A percentile compares a stretch with the other conserved stretches of the same genome.
These are phyloP conservation scores for Amanita exitialis DNA, from an alignment of 768 basidiomycete species.

Conservation along the genomic window DNA sequence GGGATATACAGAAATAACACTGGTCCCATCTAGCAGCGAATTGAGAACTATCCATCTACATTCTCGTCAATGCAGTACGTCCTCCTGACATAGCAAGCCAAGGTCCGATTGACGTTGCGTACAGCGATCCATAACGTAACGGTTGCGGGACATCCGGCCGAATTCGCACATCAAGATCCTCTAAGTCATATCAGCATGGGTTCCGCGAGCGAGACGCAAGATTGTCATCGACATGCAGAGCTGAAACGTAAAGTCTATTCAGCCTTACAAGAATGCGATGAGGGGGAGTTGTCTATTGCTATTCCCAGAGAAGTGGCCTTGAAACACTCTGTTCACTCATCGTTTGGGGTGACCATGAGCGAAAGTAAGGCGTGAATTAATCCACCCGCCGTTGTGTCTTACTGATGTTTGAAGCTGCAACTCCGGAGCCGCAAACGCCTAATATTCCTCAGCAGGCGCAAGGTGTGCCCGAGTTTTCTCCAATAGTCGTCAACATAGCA, in stretches of 20 bases:
- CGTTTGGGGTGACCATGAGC: constrained; percentile 33
- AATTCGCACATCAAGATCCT: constrained; percentile 73
- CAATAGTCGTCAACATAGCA: constrained; percentile 65
- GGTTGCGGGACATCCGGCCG: constrained; percentile 60
- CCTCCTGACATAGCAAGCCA: background rate
- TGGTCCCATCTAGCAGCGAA: constrained; percentile 71
- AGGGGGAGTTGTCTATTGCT: constrained; percentile 89
- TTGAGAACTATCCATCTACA: constrained; percentile 82
- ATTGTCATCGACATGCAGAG: constrained; percentile 87
- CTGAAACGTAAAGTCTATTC: constrained; percentile 88
- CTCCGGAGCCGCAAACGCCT: constrained; percentile 77
- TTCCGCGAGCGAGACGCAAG: constrained; percentile 41
- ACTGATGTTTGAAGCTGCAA: constrained; percentile 38
- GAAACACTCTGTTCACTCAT: constrained; percentile 44
- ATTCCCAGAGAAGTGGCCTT: constrained; percentile 67
- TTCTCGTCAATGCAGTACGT: constrained; percentile 79
- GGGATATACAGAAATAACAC: constrained; percentile 92
- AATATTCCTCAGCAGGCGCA: constrained; percentile 22
- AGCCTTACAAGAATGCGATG: constrained; percentile 83
- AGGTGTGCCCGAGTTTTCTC: constrained; percentile 54
- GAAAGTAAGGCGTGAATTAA: constrained; percentile 36
- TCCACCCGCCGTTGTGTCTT: background rate
- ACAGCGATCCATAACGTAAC: constrained; percentile 67
- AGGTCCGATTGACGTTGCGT: constrained; percentile 9
- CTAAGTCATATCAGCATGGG: constrained; percentile 55